phyloP scores from a whole-genome alignment of 140 eudicot genomes.

The Ambrosia hybrid region DNA sequence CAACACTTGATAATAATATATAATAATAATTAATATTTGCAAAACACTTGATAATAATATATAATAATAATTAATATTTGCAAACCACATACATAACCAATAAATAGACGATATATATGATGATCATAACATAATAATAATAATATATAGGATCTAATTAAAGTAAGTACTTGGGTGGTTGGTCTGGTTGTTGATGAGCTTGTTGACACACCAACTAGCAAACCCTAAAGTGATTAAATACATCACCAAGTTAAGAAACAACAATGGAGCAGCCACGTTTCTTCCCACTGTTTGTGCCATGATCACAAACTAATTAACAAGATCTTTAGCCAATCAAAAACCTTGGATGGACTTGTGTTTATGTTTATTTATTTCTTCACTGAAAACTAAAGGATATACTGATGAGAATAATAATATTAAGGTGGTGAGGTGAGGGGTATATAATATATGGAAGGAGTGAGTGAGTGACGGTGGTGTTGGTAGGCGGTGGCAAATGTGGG shows the following conservation, averaged over 20 bases:
- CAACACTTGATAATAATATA: neutral
- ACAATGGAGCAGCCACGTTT: slow-evolving; percentile 85
- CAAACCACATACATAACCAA: too few species aligned
- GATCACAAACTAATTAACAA: neutral
- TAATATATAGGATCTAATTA: slow-evolving; percentile 7
- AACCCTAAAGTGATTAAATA: slow-evolving; percentile 70
- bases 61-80: too few species aligned
- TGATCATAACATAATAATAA: too few species aligned
- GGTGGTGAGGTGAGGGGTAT: slow-evolving; percentile 10
- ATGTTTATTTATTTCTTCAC: slow-evolving; percentile 6
- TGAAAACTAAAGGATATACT: slow-evolving; percentile 4
- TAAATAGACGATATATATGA: too few species aligned
- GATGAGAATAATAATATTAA: neutral
- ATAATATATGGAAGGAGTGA: slow-evolving; percentile 12
- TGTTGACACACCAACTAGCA: slow-evolving; percentile 78
- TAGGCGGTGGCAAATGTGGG: slow-evolving; percentile 28
- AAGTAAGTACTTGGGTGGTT: slow-evolving; percentile 62
- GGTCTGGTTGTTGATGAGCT: slow-evolving; percentile 62
- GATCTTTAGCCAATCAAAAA: neutral
- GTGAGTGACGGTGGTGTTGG: slow-evolving; percentile 26
- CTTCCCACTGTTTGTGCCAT: slow-evolving; percentile 82
- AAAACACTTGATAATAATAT: too few species aligned
- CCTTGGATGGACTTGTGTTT: neutral
- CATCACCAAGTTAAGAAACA: slow-evolving; percentile 79
- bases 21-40: too few species aligned